phyloP scores from a whole-genome alignment of 108 stramenopile species.

The Cyclotella baltica region DNA sequence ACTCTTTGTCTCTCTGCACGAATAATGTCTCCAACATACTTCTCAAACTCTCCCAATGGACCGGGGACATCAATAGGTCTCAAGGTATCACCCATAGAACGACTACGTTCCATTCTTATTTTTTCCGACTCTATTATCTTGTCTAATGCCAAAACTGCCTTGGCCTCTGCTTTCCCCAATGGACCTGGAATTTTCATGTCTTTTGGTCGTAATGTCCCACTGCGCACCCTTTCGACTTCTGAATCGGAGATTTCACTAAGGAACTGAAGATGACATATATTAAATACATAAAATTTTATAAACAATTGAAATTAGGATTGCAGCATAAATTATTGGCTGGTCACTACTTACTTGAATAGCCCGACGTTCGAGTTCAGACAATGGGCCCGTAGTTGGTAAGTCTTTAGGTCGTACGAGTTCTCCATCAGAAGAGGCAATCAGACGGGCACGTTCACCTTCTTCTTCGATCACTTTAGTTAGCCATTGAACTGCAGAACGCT shows the following conservation, averaged over 20 bases:
- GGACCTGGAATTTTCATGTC: conserved; percentile 81
- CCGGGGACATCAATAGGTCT: conserved; percentile 87
- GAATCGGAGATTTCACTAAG: conserved; percentile 61
- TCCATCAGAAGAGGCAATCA: conserved; percentile 74
- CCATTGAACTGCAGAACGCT: conserved; percentile 76
- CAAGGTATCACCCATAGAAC: conserved; percentile 61
- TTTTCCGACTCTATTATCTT: conserved; percentile 70
- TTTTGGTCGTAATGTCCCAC: conserved; percentile 69
- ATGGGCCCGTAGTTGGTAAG: conserved; percentile 62
- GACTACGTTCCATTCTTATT: conserved; percentile 67
- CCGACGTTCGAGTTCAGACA: conserved; percentile 69
- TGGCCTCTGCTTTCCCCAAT: conserved; percentile 72
- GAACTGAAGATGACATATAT: too few relatives aligned
- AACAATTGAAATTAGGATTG: too few relatives aligned
- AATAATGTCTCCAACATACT: conserved; percentile 64
- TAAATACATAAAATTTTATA: too few relatives aligned
- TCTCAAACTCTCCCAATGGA: conserved; percentile 81
- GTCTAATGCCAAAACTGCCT: conserved; percentile 61
- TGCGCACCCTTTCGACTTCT: conserved; percentile 67
- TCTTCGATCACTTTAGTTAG: conserved; percentile 80
- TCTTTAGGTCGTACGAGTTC: conserved; percentile 77
- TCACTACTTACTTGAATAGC: too few relatives aligned
- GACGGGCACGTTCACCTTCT: conserved; percentile 78
- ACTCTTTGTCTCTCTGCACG: conserved; percentile 70
- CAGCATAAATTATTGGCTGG: too few relatives aligned